Evolutionary conservation across 148 eudicot species (phyloP).

Genomic region (Fagopyrum tataricum): DNA sequence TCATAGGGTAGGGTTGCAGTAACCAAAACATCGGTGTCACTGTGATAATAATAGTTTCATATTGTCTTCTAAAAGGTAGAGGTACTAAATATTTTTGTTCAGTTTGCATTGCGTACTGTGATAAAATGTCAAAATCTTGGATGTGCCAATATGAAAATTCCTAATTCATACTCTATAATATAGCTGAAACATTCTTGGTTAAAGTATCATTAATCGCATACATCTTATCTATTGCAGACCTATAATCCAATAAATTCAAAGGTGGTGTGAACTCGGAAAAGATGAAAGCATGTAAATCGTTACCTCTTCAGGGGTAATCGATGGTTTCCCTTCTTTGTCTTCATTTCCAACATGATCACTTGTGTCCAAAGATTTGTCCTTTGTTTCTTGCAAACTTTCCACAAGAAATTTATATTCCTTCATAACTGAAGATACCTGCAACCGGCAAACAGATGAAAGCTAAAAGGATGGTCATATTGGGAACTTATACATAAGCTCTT

Average conservation of each 20-base stretch:
- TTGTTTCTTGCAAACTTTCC: constrained; percentile 23
- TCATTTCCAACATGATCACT: constrained; percentile 20
- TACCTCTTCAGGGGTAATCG: constrained; percentile 9
- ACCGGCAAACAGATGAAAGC: constrained; percentile 2
- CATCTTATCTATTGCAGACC: background rate
- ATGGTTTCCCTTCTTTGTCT: constrained; percentile 19
- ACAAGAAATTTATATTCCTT: constrained; percentile 42
- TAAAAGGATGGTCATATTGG: background rate
- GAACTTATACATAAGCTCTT: too few species aligned
- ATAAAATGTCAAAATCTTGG: background rate
- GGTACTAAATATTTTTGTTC: background rate
- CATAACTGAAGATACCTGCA: constrained; percentile 55
- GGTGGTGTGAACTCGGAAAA: background rate
- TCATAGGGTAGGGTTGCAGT: background rate
- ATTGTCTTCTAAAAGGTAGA: background rate
- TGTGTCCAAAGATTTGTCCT: constrained; percentile 17
- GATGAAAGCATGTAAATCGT: background rate
- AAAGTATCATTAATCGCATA: background rate
- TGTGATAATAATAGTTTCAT: background rate
- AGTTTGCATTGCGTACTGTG: background rate
- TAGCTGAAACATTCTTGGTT: background rate
- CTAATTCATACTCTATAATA: background rate
- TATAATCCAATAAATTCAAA: background rate
- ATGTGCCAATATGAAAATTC: background rate
- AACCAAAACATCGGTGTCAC: background rate